A percentile compares a stretch with the other conserved stretches of the same genome.
Evolutionary conservation across 345 rosid species (phyloP).

Genomic region (Heritiera fomes): DNA sequence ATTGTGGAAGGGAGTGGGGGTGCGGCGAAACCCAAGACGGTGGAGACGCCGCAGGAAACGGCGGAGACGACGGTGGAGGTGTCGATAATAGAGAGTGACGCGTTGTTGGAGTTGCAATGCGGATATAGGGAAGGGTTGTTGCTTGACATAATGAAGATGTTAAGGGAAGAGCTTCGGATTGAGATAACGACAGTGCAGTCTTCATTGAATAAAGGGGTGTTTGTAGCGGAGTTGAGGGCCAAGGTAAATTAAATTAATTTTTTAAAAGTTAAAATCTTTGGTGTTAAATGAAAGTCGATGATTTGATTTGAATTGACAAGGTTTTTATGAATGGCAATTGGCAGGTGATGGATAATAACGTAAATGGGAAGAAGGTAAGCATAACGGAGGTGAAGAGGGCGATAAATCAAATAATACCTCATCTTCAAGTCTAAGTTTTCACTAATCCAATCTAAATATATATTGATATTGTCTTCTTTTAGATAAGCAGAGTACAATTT

Average conservation of each 20-base stretch:
- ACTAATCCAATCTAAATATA: too few relatives aligned
- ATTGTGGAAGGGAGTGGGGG: conserved; percentile 45
- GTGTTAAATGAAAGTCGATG: too few relatives aligned
- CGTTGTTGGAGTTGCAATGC: conserved; percentile 77
- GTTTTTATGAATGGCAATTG: conserved; percentile 18
- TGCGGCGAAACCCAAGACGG: conserved; percentile 44
- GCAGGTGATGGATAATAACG: conserved; percentile 69
- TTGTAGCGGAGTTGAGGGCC: conserved; percentile 80
- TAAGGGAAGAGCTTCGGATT: conserved; percentile 59
- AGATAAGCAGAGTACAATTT: too few relatives aligned
- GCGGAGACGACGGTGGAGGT: conserved; percentile 62
- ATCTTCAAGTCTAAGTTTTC: background rate
- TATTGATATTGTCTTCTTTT: too few relatives aligned
- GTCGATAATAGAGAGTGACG: conserved; percentile 89
- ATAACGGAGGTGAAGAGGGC: conserved; percentile 88
- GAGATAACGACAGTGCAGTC: conserved; percentile 80
- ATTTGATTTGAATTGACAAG: too few relatives aligned
- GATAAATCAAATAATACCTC: conserved; percentile 62
- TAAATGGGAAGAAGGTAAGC: conserved; percentile 65
- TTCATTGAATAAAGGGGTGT: conserved; percentile 42
- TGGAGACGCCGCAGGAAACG: conserved; percentile 24
- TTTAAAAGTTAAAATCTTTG: too few relatives aligned
- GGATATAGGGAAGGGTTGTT: conserved; percentile 71
- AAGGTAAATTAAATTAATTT: conserved; percentile 40
- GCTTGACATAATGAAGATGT: conserved; percentile 75